Conservation (phyloP, 1,284 basidiomycete species). For the Mycena citricolor region DNA sequence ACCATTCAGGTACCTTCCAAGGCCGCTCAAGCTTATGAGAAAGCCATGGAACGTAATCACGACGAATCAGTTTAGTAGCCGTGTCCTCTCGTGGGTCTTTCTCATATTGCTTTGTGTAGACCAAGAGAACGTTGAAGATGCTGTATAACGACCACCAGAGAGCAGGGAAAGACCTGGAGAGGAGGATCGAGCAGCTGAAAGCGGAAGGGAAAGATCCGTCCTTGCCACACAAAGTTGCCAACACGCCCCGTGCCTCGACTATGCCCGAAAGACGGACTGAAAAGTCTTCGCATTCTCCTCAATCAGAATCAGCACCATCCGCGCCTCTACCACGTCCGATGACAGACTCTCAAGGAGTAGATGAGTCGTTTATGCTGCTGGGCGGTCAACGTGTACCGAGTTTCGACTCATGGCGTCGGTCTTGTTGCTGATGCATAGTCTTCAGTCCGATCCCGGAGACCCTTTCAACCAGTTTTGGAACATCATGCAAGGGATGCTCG, state of each 20-base stretch:
- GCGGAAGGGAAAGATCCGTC: slow-evolving; percentile 74
- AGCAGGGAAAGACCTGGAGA: slow-evolving; percentile 65
- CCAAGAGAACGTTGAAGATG: slow-evolving; percentile 72
- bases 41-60: slow-evolving; percentile 65
- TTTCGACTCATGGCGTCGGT: slow-evolving; percentile 14
- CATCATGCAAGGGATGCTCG: slow-evolving; percentile 78
- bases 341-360: slow-evolving; percentile 73
- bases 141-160: slow-evolving; percentile 71
- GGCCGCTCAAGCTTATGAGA: slow-evolving; percentile 70
- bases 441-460: slow-evolving; percentile 71
- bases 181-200: slow-evolving; percentile 64
- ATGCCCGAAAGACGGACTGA: too few species aligned
- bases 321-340: slow-evolving; percentile 49
- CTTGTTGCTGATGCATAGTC: slow-evolving; percentile 12
- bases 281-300: too few species aligned
- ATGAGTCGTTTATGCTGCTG: slow-evolving; percentile 82
- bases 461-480: slow-evolving; percentile 85
- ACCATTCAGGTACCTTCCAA: slow-evolving; percentile 40
- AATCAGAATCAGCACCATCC: slow-evolving; percentile 42
- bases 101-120: slow-evolving; percentile 42
- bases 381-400: slow-evolving; percentile 55
- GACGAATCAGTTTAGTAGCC: slow-evolving; percentile 62
- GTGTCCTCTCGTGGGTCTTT: slow-evolving; percentile 18
- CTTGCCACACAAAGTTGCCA: slow-evolving; percentile 54
- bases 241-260: slow-evolving; percentile 29